These are phyloP conservation scores for Botrytis hyacinthi DNA, from an alignment of 2,329 filamentous ascomycete species.

Conservation along the genomic window DNA sequence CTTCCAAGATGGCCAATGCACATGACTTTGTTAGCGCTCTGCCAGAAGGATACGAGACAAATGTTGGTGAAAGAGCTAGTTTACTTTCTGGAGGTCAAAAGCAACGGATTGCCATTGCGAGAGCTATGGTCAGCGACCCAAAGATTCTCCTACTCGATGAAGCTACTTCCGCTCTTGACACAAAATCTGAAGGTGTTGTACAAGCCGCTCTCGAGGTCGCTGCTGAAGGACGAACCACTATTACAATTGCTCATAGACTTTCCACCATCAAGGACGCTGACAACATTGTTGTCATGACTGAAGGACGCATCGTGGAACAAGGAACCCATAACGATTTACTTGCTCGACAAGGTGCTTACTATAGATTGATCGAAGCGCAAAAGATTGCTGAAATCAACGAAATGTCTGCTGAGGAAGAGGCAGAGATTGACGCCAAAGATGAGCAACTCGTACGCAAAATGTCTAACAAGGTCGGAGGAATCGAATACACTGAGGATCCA, in stretches of 20 bases:
- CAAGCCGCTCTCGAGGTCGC: slow-evolving; percentile 89
- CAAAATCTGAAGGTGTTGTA: slow-evolving; percentile 90
- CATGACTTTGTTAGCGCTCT: slow-evolving; percentile 84
- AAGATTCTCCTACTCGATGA: slow-evolving; percentile 93
- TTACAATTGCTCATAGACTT: slow-evolving; percentile 91
- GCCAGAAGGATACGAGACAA: slow-evolving; percentile 87
- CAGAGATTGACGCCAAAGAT: slow-evolving; percentile 49
- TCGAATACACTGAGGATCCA: slow-evolving; percentile 51
- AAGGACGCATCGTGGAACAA: slow-evolving; percentile 86
- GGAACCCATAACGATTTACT: slow-evolving; percentile 82
- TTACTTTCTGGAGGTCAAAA: slow-evolving; percentile 93
- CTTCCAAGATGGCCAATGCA: slow-evolving; percentile 87
- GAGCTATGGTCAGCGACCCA: slow-evolving; percentile 85
- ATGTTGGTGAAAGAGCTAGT: slow-evolving; percentile 94
- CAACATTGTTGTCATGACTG: slow-evolving; percentile 91
- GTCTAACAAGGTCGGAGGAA: slow-evolving; percentile 42
- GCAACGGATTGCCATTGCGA: slow-evolving; percentile 91
- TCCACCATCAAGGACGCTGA: slow-evolving; percentile 93
- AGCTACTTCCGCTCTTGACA: slow-evolving; percentile 90
- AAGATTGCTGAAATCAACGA: slow-evolving; percentile 67
- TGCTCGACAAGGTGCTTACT: slow-evolving; percentile 69
- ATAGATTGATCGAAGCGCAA: slow-evolving; percentile 83
- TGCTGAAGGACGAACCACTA: slow-evolving; percentile 83
- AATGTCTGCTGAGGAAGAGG: slow-evolving; percentile 51
- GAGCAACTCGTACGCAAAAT: slow-evolving; percentile 51